Evolutionary conservation across 345 rosid species (phyloP).

Genomic region (Lumnitzera littorea): DNA sequence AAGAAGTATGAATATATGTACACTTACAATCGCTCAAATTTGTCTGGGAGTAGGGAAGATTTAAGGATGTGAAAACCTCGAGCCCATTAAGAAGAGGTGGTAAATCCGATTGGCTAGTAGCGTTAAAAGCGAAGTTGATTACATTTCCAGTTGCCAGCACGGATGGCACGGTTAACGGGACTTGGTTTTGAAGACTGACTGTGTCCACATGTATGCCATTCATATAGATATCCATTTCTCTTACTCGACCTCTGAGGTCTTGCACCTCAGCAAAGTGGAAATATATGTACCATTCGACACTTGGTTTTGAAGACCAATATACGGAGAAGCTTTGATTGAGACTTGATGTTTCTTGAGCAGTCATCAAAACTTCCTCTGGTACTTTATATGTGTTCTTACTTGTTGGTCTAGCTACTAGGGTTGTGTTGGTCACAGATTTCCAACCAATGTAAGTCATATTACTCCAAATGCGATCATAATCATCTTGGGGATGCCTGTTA

Average conservation of each 20-base stretch:
- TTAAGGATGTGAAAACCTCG: constrained; percentile 17
- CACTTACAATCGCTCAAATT: background rate
- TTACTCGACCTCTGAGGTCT: too few relatives aligned
- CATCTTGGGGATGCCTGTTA: background rate
- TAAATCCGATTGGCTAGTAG: background rate
- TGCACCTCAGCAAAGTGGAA: too few relatives aligned
- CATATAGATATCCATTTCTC: too few relatives aligned
- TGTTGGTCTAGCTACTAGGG: background rate
- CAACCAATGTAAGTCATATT: fast-evolving
- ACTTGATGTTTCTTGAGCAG: background rate
- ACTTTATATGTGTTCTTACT: constrained; percentile 4
- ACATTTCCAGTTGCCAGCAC: background rate
- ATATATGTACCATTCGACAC: background rate
- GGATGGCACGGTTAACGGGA: too few relatives aligned
- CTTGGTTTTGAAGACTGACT: too few relatives aligned
- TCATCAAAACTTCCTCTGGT: constrained; percentile 5
- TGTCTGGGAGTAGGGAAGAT: constrained; percentile 14
- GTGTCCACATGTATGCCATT: too few relatives aligned
- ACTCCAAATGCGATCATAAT: constrained; percentile 3
- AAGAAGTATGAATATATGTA: background rate
- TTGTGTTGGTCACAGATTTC: background rate
- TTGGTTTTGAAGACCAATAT: fast-evolving
- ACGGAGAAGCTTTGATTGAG: background rate
- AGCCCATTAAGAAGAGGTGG: constrained; percentile 38
- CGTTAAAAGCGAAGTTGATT: background rate